A percentile compares a stretch with the other conserved stretches of the same genome.
These are phyloP conservation scores for Xylaria palmicola DNA, from an alignment of 495 filamentous ascomycete species.

Conservation along the genomic window DNA sequence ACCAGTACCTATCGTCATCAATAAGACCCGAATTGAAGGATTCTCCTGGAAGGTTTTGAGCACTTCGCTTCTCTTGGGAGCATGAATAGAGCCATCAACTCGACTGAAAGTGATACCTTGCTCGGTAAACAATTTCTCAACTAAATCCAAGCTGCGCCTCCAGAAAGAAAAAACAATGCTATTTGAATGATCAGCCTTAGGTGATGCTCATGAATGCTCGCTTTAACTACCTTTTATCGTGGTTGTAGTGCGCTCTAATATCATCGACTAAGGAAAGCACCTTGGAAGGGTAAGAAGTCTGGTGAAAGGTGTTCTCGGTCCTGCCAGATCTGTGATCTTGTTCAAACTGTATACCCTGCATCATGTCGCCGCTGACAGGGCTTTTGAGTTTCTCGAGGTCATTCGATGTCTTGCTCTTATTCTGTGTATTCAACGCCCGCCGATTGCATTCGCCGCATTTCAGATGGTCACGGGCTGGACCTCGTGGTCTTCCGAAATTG, in stretches of 20 bases:
- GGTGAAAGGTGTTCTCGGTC: neutral
- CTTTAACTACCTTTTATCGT: neutral
- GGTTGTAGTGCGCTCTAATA: neutral
- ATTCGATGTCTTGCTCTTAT: neutral
- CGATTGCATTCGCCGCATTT: neutral
- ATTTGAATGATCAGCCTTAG: neutral
- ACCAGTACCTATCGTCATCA: conserved; percentile 48
- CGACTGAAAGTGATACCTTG: conserved; percentile 26
- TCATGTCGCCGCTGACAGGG: neutral
- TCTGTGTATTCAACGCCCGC: neutral
- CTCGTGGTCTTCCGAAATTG: neutral
- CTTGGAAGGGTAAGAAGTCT: neutral
- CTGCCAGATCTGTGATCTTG: neutral
- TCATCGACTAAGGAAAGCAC: neutral
- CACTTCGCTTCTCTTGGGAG: conserved; percentile 24
- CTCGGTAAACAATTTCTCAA: conserved; percentile 18
- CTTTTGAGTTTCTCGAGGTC: neutral
- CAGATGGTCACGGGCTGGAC: neutral
- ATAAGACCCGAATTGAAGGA: conserved; percentile 26
- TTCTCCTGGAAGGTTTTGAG: conserved; percentile 31
- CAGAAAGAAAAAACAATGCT: conserved; percentile 52
- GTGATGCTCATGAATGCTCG: neutral
- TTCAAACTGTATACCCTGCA: neutral
- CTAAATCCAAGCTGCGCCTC: conserved; percentile 41
- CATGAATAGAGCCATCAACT: conserved; percentile 33